phyloP scores from a whole-genome alignment of 768 basidiomycete species.

The Kwoniella mangroviensis region DNA sequence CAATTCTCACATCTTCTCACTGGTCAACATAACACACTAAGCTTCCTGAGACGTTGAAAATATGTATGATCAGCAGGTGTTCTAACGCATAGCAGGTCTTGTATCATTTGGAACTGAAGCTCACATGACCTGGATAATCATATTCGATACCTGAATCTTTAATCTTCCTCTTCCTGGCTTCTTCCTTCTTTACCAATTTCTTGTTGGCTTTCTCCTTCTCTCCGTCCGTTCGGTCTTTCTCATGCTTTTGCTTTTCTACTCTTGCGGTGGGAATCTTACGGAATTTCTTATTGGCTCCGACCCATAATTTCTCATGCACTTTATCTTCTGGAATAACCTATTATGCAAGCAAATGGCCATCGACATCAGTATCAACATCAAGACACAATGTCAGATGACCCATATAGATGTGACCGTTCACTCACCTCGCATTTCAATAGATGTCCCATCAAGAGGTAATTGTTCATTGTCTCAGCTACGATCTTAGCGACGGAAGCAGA shows the following conservation, averaged over 20 bases:
- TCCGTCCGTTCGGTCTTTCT: slow-evolving; percentile 78
- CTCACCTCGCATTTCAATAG: slow-evolving; percentile 76
- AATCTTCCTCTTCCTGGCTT: slow-evolving; percentile 76
- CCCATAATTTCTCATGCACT: slow-evolving; percentile 91
- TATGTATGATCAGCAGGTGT: no score
- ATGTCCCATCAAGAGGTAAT: slow-evolving; percentile 93
- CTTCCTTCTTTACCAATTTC: slow-evolving; percentile 76
- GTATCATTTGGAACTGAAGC: slow-evolving; percentile 53
- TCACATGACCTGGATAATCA: slow-evolving; percentile 82
- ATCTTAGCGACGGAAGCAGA: slow-evolving; percentile 88
- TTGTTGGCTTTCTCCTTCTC: slow-evolving; percentile 70
- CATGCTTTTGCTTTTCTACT: slow-evolving; percentile 73
- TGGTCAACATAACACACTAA: not conserved
- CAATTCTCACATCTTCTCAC: no score
- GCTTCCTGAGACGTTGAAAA: not conserved
- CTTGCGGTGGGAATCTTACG: slow-evolving; percentile 73
- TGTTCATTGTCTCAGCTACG: slow-evolving; percentile 98
- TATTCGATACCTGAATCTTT: slow-evolving; percentile 83
- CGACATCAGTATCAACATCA: not conserved
- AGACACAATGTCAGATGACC: no score
- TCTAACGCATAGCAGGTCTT: no score
- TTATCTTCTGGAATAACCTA: slow-evolving; percentile 82
- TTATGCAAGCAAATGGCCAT: not conserved
- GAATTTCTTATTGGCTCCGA: slow-evolving; percentile 96
- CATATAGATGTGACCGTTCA: no score